Conservation (phyloP, 2,329 filamentous ascomycete species). For the Sphaerulina vaccinii region DNA sequence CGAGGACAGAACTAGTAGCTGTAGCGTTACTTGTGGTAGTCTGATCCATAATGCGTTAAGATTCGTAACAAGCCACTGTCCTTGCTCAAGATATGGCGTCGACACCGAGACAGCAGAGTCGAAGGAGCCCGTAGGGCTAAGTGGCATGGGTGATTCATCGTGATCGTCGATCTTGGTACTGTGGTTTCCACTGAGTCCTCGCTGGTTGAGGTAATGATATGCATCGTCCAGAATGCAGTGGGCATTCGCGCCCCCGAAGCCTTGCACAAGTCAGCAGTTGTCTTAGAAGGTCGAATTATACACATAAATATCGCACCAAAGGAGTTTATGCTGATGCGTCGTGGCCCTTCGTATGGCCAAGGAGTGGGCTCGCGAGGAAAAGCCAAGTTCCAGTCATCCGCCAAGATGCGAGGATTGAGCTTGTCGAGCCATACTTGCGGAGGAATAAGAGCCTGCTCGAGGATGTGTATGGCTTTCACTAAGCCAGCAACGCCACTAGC, state of each 20-base stretch:
- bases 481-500: slow-evolving; percentile 16
- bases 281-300: no score
- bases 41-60: not conserved
- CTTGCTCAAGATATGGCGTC: no score
- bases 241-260: slow-evolving; percentile 29
- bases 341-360: slow-evolving; percentile 27
- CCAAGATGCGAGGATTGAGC: slow-evolving; percentile 24
- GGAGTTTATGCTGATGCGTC: slow-evolving; percentile 19
- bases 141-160: not conserved
- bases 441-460: slow-evolving; percentile 31
- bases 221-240: slow-evolving; percentile 4
- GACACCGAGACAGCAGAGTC: not conserved
- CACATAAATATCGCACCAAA: no score
- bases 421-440: slow-evolving; percentile 25
- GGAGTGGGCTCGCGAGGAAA: slow-evolving; percentile 27
- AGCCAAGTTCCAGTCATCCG: not conserved
- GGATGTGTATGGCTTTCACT: slow-evolving; percentile 23
- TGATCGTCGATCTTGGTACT: not conserved
- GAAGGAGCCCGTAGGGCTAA: not conserved
- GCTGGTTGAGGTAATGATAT: not conserved
- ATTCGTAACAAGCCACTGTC: no score
- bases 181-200: not conserved
- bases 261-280: no score
- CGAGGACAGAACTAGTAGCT: not conserved
- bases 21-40: not conserved